phyloP scores from a whole-genome alignment of 2,329 filamentous ascomycete species.

The Thermoascus crustaceus region DNA sequence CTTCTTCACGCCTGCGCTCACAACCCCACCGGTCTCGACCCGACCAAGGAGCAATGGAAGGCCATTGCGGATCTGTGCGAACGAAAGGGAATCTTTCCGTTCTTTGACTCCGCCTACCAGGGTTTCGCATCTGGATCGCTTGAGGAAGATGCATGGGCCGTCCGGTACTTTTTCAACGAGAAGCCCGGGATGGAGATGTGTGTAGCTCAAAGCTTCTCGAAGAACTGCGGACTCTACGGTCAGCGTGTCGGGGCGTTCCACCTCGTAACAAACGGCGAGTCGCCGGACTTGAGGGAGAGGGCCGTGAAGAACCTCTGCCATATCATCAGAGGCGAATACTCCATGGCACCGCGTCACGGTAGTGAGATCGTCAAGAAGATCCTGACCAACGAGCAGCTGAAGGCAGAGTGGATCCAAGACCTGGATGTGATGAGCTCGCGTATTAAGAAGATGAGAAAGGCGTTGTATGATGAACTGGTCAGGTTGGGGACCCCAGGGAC shows the following conservation, averaged over 20 bases:
- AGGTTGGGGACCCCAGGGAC: conserved; percentile 75
- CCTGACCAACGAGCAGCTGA: conserved; percentile 68
- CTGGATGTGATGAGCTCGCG: conserved; percentile 85
- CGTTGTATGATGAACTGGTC: conserved; percentile 71
- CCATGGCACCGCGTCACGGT: conserved; percentile 67
- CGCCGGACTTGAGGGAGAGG: conserved; percentile 20
- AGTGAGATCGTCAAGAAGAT: conserved; percentile 76
- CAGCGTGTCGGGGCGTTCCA: conserved; percentile 95
- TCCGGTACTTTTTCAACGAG: conserved; percentile 84
- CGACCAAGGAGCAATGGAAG: conserved; percentile 86
- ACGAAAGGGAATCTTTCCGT: conserved; percentile 80
- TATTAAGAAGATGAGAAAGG: conserved; percentile 82
- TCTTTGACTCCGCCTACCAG: conserved; percentile 97
- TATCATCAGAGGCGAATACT: conserved; percentile 32
- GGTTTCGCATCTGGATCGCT: conserved; percentile 91
- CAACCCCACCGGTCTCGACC: conserved; percentile 95
- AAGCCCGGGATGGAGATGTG: conserved; percentile 58
- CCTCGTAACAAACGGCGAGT: conserved; percentile 30
- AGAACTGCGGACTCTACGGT: conserved; percentile 76
- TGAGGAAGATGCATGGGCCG: conserved; percentile 73
- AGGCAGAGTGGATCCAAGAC: conserved; percentile 84
- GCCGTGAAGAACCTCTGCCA: conserved; percentile 33
- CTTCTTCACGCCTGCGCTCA: conserved; percentile 92
- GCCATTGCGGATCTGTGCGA: conserved; percentile 71
- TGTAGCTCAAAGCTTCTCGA: conserved; percentile 53